These are phyloP conservation scores for Glycine tomentella DNA, from an alignment of 306 rosid species.

Conservation along the genomic window DNA sequence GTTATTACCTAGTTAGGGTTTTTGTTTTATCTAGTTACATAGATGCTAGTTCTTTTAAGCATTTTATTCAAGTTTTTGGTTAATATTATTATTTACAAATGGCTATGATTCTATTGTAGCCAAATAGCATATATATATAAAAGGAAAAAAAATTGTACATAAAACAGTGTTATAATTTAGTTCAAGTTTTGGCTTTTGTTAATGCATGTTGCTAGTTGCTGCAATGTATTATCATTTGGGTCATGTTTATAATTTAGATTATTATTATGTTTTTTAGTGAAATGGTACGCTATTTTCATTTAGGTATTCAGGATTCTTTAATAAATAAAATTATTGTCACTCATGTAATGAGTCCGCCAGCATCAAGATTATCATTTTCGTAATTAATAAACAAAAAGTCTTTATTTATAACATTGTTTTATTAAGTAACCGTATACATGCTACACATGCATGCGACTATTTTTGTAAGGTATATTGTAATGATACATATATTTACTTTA, in stretches of 20 bases:
- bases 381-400: too few relatives aligned
- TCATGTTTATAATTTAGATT: not conserved
- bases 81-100: not conserved
- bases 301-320: too few relatives aligned
- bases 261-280: not conserved
- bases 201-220: not conserved
- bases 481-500: too few relatives aligned
- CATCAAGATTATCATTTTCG: too few relatives aligned
- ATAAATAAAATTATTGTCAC: too few relatives aligned
- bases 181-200: slow-evolving; percentile 22
- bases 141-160: slow-evolving; percentile 3
- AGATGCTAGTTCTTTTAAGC: not conserved
- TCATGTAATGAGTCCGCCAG: too few relatives aligned
- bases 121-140: not conserved
- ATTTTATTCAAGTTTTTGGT: not conserved
- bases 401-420: too few relatives aligned
- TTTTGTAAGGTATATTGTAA: too few relatives aligned
- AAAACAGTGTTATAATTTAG: not conserved
- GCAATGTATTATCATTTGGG: not conserved
- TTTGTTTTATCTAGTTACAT: not conserved
- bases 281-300: too few relatives aligned
- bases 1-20: slow-evolving; percentile 5
- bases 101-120: not conserved
- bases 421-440: too few relatives aligned
- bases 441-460: too few relatives aligned